Evolutionary conservation across 177 flowering plant species (phyloP), one percentile per base, ranked within the genome.

Genomic region (Tripterygium wilfordii): DNA sequence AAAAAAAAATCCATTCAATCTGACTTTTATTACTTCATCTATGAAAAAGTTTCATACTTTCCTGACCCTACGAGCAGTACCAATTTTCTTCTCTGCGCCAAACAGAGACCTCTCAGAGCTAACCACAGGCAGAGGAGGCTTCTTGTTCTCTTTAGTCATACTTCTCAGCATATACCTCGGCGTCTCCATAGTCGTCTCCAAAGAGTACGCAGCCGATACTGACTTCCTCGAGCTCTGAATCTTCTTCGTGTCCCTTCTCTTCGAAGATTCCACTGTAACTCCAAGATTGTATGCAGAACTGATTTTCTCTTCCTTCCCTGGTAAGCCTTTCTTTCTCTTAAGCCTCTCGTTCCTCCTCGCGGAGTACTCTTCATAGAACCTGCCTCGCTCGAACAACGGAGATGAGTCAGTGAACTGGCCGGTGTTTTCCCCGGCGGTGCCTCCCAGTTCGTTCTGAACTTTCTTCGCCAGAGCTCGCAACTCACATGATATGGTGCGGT

Each of bases 281-380:
- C 91, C 77, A 4, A 79, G 75, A 51, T 67, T 64, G 47, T 65
- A 63, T 7, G 54, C 47, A 12, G 57, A 24, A 29, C 52, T 66
- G n/a, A 33, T 33, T 3, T 6, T 12, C 37, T 54, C 54, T 42
- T 54, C 69, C 4, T 63, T 67, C 49, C 44, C 82, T 16, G 51
- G 48, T 35, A 63, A 74, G 7, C 66, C 55, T 32, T 71, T 75
- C 78, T 76, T 83, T 53, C 79, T 74, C 67, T 58, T 60, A 20
- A 86, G 68, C 76, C 83, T 75, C 68, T 89, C 97, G 46, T 83
- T 88, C 57, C 96, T 79, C 36, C 81, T 71, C 1, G 90, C 90
- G 3, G 92, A 71, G 59, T 89, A 89, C 53, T 61, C 85, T 1
- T 86, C 86, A 52, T 89, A 89, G 18, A 86, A 70, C 57, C 82